A percentile compares a stretch with the other conserved stretches of the same genome.
These are phyloP conservation scores for Verticillium nubilum DNA, from an alignment of 2,329 filamentous ascomycete species.

Conservation along the genomic window DNA sequence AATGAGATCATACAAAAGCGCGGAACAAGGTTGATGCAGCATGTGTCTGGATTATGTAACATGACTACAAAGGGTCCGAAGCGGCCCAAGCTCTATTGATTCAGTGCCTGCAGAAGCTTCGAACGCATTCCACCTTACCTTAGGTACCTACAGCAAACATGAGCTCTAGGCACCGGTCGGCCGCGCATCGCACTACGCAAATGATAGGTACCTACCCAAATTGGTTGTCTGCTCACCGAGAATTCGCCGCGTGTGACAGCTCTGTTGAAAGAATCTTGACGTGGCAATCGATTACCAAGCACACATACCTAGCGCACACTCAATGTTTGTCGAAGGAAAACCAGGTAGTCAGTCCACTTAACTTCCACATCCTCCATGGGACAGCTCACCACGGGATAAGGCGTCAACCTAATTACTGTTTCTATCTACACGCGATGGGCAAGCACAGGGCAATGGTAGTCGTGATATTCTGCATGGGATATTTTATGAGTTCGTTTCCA, in stretches of 20 bases:
- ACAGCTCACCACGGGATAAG: too few relatives aligned
- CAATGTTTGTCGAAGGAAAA: background rate
- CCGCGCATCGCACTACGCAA: background rate
- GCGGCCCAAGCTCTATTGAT: slow-evolving; percentile 12
- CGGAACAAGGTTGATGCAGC: slow-evolving; percentile 14
- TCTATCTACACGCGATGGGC: too few relatives aligned
- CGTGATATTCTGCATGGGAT: too few relatives aligned
- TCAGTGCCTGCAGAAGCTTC: slow-evolving; percentile 5
- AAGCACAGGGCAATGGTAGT: too few relatives aligned
- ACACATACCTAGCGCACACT: too few relatives aligned
- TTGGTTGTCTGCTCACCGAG: too few relatives aligned
- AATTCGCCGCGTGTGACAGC: too few relatives aligned
- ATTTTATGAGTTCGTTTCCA: too few relatives aligned
- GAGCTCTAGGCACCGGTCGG: background rate
- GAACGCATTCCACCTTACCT: background rate
- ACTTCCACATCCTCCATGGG: too few relatives aligned
- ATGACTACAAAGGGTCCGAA: slow-evolving; percentile 1
- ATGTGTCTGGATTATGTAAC: slow-evolving; percentile 10
- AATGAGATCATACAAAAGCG: slow-evolving; percentile 14
- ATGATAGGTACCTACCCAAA: background rate
- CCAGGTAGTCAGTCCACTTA: too few relatives aligned
- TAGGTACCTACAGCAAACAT: too few relatives aligned
- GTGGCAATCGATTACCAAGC: background rate
- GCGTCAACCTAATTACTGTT: too few relatives aligned
- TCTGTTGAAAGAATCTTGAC: background rate